Base-by-base conservation (phyloP, 169 alveolate genomes). In the Plasmodium malariae region DNA sequence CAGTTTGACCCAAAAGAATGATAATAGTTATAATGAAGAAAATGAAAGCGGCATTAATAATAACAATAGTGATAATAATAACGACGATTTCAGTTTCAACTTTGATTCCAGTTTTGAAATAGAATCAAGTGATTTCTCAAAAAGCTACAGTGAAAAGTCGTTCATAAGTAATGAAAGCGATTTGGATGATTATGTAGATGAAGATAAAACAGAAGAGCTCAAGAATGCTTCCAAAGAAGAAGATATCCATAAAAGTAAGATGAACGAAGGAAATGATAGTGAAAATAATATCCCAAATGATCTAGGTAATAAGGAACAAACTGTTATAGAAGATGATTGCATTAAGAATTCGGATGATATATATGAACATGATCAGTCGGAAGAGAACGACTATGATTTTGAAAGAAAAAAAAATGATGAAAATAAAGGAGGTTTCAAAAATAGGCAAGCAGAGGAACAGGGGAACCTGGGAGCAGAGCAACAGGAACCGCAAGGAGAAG, bases 51-150 rank as follows among this genome's bases (percentile, higher is more conserved):
- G 11, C 11, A 24, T 2, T n/a, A 6, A 70, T 34, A 63, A 30
- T 34, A 26, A 34, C 28, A 36, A 80, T 36, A 59, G 30, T 14
- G 68, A 54, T 1, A 57, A 49, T 67, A 49, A 7, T 19, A 24
- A 43, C 51, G 24, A 37, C 83, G 28, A 54, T 28, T 51, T 40
- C 67, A 48, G 32, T 17, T 67, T 34, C 34, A 67, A 67, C 28
- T 51, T 80, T 30, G 68, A 86, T 32, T 86, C 87, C 26, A 43
- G 43, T 40, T 86, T 86, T 59, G 87, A 86, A 55, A 86, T 86
- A 24, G 92, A 86, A 19, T 86, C 92, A 12, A 86, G 85, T 28
- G 92, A 86, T 72, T 86, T 86, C 43, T 86, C 92, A 9, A 65
- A 24, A 19, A 55, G 74, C 21, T 51, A 21, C 49, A 86, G 92